phyloP scores from a whole-genome alignment of 345 rosid species.

The Citrus maxima region DNA sequence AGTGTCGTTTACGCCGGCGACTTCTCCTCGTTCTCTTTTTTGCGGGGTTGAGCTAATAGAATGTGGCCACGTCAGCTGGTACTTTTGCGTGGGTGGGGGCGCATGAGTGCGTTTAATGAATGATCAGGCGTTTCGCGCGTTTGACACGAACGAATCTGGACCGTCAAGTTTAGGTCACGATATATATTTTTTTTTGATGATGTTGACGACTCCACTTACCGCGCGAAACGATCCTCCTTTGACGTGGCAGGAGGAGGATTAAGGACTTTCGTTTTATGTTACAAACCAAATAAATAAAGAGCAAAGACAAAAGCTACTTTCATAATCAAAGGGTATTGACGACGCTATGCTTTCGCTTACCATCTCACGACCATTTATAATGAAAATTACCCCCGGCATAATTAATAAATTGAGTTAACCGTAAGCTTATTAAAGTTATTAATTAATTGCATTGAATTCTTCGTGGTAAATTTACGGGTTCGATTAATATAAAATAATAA shows the following conservation, averaged over 20 bases:
- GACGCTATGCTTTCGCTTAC: no score
- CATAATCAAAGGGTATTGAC: no score
- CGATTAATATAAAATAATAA: no score
- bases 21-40: conserved; percentile 1
- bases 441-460: not conserved
- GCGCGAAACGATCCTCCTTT: not conserved
- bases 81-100: not conserved
- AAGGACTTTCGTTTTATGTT: no score
- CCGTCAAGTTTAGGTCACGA: conserved; percentile 5
- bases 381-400: not conserved
- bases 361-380: no score
- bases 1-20: conserved; percentile 28
- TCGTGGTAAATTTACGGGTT: not conserved
- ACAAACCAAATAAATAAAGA: no score
- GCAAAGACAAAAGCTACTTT: no score
- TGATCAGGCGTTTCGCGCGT: not conserved
- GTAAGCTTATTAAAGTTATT: no score
- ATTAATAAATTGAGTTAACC: not conserved
- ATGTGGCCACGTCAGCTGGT: conserved; percentile 7
- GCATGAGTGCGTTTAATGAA: not conserved
- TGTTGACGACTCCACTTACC: not conserved
- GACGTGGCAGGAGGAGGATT: no score
- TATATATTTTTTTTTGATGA: not conserved
- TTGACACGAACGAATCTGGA: not conserved
- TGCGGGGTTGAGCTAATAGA: not conserved